Evolutionary conservation across 305 asterid species (phyloP).

Genomic region (Lippia alba): DNA sequence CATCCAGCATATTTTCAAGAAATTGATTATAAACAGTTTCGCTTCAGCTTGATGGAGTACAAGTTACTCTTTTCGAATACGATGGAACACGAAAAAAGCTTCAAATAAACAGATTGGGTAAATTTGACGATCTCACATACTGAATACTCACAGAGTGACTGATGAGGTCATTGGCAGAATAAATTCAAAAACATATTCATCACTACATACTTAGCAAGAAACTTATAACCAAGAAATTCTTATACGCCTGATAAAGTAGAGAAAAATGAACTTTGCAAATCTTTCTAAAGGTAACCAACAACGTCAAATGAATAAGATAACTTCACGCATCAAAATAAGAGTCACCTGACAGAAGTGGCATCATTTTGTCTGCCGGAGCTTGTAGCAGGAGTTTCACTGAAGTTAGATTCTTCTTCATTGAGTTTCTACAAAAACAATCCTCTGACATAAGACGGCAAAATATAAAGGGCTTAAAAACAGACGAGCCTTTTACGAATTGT

Average conservation of each 20-base stretch:
- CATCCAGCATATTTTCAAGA: too few relatives aligned
- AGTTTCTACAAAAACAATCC: conserved; percentile 70
- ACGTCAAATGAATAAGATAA: conserved; percentile 9
- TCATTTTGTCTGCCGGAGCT: conserved; percentile 59
- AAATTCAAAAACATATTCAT: background rate
- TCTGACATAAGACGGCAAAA: conserved; percentile 37
- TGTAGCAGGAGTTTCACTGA: conserved; percentile 50
- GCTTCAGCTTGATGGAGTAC: too few relatives aligned
- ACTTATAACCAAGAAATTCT: conserved; percentile 9
- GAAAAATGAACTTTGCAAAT: conserved; percentile 1
- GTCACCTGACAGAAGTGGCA: conserved; percentile 48
- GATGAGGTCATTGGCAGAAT: background rate
- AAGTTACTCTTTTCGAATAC: background rate
- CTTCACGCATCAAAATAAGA: conserved; percentile 25
- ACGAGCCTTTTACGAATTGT: conserved; percentile 11
- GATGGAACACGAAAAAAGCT: background rate
- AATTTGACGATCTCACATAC: background rate
- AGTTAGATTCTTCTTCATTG: conserved; percentile 54
- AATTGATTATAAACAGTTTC: too few relatives aligned
- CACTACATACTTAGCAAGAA: background rate
- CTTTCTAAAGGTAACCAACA: conserved; percentile 1
- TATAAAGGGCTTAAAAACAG: conserved; percentile 9
- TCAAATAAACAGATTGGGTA: background rate
- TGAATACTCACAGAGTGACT: background rate
- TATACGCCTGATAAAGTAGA: background rate